Conservation (phyloP, 2,329 filamentous ascomycete genomes). For the Nigrograna mackinnonii region DNA sequence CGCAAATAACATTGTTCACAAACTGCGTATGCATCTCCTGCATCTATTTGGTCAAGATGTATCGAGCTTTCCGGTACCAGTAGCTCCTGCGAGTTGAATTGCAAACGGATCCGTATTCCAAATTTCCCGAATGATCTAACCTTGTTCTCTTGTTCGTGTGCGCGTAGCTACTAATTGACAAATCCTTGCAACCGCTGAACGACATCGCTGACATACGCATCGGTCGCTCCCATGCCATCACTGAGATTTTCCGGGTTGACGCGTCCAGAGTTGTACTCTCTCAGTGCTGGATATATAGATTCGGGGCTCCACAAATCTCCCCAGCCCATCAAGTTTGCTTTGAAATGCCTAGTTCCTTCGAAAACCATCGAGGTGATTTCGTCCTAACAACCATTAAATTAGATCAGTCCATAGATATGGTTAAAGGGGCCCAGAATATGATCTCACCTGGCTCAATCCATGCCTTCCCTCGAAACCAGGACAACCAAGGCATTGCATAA, state of each 20-base stretch:
- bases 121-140: too few species aligned
- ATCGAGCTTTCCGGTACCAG: too few species aligned
- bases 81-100: too few species aligned
- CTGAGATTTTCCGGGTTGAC: constrained; percentile 11
- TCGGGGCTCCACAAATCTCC: constrained; percentile 5
- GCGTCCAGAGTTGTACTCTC: constrained; percentile 15
- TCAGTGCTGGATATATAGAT: constrained; percentile 14
- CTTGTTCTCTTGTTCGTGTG: too few species aligned
- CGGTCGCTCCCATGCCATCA: constrained; percentile 11
- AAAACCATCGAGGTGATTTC: constrained; percentile 11
- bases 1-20: too few species aligned
- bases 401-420: background rate
- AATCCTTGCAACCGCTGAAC: constrained; percentile 11
- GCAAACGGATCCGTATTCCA: too few species aligned
- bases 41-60: too few species aligned
- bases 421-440: background rate
- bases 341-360: constrained; percentile 12
- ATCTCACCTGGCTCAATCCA: constrained; percentile 12
- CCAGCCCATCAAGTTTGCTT: constrained; percentile 9
- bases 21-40: too few species aligned
- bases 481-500: constrained; percentile 15
- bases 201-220: constrained; percentile 12
- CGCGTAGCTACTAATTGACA: too few species aligned
- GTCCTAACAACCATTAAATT: constrained; percentile 1
- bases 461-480: constrained; percentile 10